Evolutionary conservation across 345 rosid genomes (phyloP), one percentile per base, ranked within the genome.

Genomic region (Brassica carinata): DNA sequence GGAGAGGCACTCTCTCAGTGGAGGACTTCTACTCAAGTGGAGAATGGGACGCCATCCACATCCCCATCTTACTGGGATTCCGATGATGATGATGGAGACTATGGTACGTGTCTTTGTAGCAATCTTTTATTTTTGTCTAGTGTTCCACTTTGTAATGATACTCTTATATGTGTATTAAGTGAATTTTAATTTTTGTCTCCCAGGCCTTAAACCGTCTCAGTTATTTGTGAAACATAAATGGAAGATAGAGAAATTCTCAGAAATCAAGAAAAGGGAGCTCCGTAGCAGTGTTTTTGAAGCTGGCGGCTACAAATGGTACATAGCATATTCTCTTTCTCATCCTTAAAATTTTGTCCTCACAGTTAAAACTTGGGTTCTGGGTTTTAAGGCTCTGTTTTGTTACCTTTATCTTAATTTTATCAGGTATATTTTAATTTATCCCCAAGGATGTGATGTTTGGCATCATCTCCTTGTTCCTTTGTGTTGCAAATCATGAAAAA

Each of bases 191-290:
- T 6, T 34, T 34, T 7, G n/a, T n/a, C n/a, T 34, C 40, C 8
- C 86, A 96, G 99, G 97, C 85, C 89, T 83, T 10, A 96, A 86
- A 77, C 99, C 99, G 76, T 92, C 94, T 71, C 86, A 93, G 29
- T 79, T 96, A 79, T 92, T 71, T 89, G 96, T 96, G 77, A 92
- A 80, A 77, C 76, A 89, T 83, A 87, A 85, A 26, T 96, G 99
- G 99, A 93, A 88, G 92, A 96, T 96, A 73, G 90, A 84, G 59
- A 90, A 92, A 48, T 96, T 93, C 85, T 93, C 98, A 53, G 91
- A 91, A 88, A 89, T 87, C 77, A 93, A 84, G 85, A 90, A 93
- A 88, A 84, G 97, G n/a, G n/a, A n/a, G n/a, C n/a, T n/a, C n/a
- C n/a, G n/a, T n/a, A n/a, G n/a, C n/a, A n/a, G n/a, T n/a, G n/a